Conservation (phyloP, 2,329 filamentous ascomycete genomes). For the Ophiostoma quercus region DNA sequence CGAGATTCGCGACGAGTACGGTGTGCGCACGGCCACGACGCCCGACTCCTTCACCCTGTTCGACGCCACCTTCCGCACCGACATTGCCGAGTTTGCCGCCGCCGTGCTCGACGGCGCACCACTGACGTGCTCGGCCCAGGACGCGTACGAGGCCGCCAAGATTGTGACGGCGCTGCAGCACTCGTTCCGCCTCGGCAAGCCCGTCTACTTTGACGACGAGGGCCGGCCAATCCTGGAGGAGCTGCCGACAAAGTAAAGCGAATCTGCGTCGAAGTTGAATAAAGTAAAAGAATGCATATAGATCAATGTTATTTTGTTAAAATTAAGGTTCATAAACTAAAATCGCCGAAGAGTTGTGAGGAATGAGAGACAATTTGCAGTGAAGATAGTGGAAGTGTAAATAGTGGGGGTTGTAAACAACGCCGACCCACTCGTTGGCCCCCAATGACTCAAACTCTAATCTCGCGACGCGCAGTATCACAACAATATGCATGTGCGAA, state of each 20-base stretch:
- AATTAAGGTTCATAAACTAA: too few relatives aligned
- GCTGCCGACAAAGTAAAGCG: not conserved
- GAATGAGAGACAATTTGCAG: not conserved
- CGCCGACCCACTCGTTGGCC: not conserved
- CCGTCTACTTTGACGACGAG: conserved; percentile 31
- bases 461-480: not conserved
- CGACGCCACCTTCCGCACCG: conserved; percentile 17
- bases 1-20: conserved; percentile 21
- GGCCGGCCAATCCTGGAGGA: conserved; percentile 24
- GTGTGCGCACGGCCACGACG: conserved; percentile 22
- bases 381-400: not conserved
- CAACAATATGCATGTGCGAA: not conserved
- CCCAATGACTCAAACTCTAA: not conserved
- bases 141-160: conserved; percentile 24
- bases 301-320: not conserved
- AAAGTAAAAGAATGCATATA: not conserved
- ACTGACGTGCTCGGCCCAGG: conserved; percentile 21
- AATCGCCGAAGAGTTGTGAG: too few relatives aligned
- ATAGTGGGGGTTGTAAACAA: too few relatives aligned
- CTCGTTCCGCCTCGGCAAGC: conserved; percentile 29
- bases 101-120: conserved; percentile 20
- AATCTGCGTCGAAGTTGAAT: not conserved
- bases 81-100: conserved; percentile 21
- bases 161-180: conserved; percentile 25
- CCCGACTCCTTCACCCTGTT: conserved; percentile 21